These are phyloP conservation scores for Mycena rebaudengoi DNA, from an alignment of 768 basidiomycete genomes.

Conservation along the genomic window DNA sequence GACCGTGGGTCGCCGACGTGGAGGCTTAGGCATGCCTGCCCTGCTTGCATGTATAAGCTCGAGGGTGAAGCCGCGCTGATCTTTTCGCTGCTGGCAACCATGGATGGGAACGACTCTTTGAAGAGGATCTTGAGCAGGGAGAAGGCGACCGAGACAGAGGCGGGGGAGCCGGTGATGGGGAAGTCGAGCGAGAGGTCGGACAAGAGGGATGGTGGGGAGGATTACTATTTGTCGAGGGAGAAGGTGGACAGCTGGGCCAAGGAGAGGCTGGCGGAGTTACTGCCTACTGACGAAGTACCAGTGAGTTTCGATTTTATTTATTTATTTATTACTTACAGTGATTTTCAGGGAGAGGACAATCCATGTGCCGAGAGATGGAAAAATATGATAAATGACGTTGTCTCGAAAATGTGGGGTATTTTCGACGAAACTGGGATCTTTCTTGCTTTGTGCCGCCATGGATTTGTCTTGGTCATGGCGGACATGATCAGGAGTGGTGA, in stretches of 20 bases:
- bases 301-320: neutral
- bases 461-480: slow-evolving; percentile 1
- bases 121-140: slow-evolving; percentile 20
- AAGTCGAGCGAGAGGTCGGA: slow-evolving; percentile 11
- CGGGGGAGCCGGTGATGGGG: slow-evolving; percentile 6
- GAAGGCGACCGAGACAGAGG: neutral
- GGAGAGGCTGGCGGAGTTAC: neutral
- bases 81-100: slow-evolving; percentile 27
- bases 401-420: slow-evolving; percentile 26
- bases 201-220: slow-evolving; percentile 2
- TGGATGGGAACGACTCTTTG: slow-evolving; percentile 37
- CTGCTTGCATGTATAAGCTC: slow-evolving; percentile 35
- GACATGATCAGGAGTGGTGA: slow-evolving; percentile 22
- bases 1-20: slow-evolving; percentile 27
- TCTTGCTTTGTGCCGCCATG: slow-evolving; percentile 8
- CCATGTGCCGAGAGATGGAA: slow-evolving; percentile 28
- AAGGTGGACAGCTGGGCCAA: slow-evolving; percentile 23
- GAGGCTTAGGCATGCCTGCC: slow-evolving; percentile 36
- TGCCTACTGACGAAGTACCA: neutral
- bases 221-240: slow-evolving; percentile 17
- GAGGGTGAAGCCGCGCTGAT: slow-evolving; percentile 30
- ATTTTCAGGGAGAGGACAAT: slow-evolving; percentile 3
- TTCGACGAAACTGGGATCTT: slow-evolving; percentile 32
- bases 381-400: slow-evolving; percentile 24
- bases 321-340: neutral